Base-by-base conservation (phyloP, 345 rosid genomes). In the Gossypium bickii region DNA sequence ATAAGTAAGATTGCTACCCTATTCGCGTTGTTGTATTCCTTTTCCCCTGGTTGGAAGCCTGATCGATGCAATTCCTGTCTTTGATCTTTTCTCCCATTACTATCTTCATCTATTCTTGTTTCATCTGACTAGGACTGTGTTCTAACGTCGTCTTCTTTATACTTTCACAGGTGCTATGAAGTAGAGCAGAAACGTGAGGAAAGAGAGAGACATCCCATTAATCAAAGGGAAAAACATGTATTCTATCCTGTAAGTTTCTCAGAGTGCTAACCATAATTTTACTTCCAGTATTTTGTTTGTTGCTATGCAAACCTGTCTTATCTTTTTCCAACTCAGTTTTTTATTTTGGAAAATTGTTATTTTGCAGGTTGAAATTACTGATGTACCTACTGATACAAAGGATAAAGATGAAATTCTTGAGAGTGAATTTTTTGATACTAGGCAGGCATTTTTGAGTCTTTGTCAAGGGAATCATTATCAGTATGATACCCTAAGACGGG, bases 391-490 rank as follows among this genome's bases (percentile, higher is more conserved):
- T 47, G 99, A 96, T 74, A 93, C 97, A 27, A 93, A 85, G 82
- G 99, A 96, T 82, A 87, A 76, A 85, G 99, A 96, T 80, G 99
- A 93, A 82, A 93, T 96, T 78, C 97, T 96, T 44, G 98, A 96
- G 85, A 91, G 97, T 79, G 98, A 96, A 76, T 91, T 93, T 80
- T 96, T 96, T 74, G 98, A 96, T 70, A 93, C 98, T n/a, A 93
- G 99, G 78, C 98, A 96, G 79, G 97, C 98, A 74, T 96, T 96
- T 82, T 84, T 96, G 81, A 96, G 98, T 89, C 93, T 96, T 49
- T 96, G 99, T 82, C 97, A 96, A 82, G 99, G 97, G 74, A 96
- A 96, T 81, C 99, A 96, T 85, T 96, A 96, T 82, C 99, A 96
- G 79, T 96, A 93, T 84, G 99, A 96, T 77, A 96, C 98, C 48